Evolutionary conservation across 768 basidiomycete genomes (phyloP).

Genomic region (Suillus weaverae): DNA sequence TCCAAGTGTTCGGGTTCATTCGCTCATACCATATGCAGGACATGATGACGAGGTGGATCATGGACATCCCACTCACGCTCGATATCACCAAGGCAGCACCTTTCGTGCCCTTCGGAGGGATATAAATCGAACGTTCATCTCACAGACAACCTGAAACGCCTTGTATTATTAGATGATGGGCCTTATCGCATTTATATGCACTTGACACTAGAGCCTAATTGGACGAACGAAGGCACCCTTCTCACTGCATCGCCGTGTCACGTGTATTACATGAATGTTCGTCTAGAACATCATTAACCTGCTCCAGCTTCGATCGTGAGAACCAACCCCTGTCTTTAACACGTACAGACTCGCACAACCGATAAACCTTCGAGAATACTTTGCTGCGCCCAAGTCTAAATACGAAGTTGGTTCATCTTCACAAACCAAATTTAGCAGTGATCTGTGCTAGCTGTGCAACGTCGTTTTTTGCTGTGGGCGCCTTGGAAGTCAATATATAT

Average conservation of each 20-base stretch:
- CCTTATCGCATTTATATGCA: not conserved
- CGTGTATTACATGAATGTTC: not conserved
- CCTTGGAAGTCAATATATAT: not conserved
- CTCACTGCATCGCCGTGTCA: not conserved
- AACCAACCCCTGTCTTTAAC: not conserved
- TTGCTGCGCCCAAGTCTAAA: not conserved
- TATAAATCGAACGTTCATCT: not conserved
- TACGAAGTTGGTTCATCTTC: not conserved
- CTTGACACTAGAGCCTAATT: not conserved
- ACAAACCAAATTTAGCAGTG: not conserved
- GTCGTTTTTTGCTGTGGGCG: not conserved
- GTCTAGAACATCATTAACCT: not conserved
- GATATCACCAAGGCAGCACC: not conserved
- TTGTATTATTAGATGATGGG: conserved; percentile 1
- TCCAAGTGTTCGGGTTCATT: not conserved
- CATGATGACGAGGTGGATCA: conserved; percentile 59
- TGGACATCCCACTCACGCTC: conserved; percentile 46
- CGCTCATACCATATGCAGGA: conserved; percentile 40
- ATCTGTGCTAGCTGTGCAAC: not conserved
- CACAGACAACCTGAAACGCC: not conserved
- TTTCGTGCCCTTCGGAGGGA: not conserved
- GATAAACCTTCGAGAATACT: not conserved
- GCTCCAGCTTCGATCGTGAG: not conserved
- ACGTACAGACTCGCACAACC: not conserved
- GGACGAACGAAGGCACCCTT: not conserved